phyloP scores from a whole-genome alignment of 129 eudicot species.

The Helianthus tuberosus region DNA sequence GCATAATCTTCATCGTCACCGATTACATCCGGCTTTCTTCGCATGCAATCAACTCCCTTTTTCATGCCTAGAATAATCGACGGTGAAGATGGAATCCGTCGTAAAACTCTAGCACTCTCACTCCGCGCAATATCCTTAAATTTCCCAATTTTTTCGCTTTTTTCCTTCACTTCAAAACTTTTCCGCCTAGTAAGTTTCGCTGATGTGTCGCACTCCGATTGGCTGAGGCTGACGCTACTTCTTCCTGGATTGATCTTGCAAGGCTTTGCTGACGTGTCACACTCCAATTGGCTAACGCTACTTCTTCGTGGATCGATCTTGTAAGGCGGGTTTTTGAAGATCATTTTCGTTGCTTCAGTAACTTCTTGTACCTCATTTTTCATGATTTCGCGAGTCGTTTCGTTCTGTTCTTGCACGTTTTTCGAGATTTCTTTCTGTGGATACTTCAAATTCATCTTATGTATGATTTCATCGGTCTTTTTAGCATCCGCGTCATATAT shows the following conservation, averaged over 20 bases:
- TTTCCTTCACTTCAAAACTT: constrained; percentile 45
- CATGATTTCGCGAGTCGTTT: too few relatives aligned
- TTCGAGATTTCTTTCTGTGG: constrained; percentile 56
- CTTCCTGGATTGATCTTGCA: constrained; percentile 38
- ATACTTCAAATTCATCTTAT: constrained; percentile 59
- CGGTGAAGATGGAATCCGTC: constrained; percentile 93
- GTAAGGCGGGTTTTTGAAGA: background rate
- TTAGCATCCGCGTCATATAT: constrained; percentile 13
- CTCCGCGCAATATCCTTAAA: constrained; percentile 61
- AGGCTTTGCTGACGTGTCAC: constrained; percentile 25
- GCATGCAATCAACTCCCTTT: constrained; percentile 89
- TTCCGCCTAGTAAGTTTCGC: constrained; percentile 32
- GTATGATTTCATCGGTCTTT: constrained; percentile 63
- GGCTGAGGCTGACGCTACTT: constrained; percentile 28
- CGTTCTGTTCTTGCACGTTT: background rate
- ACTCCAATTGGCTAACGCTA: too few relatives aligned
- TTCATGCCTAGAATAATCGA: constrained; percentile 85
- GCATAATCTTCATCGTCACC: constrained; percentile 51
- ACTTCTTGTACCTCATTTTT: constrained; percentile 16
- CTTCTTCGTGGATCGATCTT: constrained; percentile 44
- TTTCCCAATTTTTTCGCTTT: constrained; percentile 41
- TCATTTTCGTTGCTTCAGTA: background rate
- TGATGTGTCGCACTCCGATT: constrained; percentile 32
- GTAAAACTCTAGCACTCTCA: constrained; percentile 73
- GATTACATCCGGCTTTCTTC: constrained; percentile 63